Evolutionary conservation across 2,329 filamentous ascomycete genomes (phyloP), one percentile per base, ranked within the genome.

Genomic region (Simplicillium aogashimaense): DNA sequence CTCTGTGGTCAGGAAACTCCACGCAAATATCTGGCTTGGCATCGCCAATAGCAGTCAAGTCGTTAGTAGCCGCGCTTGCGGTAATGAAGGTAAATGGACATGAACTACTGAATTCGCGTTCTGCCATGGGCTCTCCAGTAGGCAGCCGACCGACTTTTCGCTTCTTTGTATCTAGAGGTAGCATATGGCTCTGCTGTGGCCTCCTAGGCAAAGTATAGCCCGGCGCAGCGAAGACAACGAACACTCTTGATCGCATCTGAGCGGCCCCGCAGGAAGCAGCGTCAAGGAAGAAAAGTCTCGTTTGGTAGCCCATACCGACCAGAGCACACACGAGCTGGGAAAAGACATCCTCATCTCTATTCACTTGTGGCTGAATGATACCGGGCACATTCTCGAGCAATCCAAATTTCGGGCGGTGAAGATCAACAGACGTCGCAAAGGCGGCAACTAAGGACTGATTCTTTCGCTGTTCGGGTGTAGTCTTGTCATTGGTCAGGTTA

Each of bases 381-480:
- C 63, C 67, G 0, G 74, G 60, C 0, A 94, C 86, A 47, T 94
- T 94, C 55, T 94, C 86, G 0, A 94, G 67, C 0, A 90, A 48
- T 0, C 79, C 83, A 52, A 84, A 90, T n/a, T 74, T 68, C 0
- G 86, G 86, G 0, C 81, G 72, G 47, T 86, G 88, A 0, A 86
- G 61, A 46, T 94, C 86, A 2, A 90, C 66, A 43, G 74, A 86
- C 0, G 85, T 78, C 0, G 79, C 80, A 30, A 90, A 86, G 0
- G 83, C 83, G 0, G 83, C 85, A 0, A 92, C 74, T 25, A 92
- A 73, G 0, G 84, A 89, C 29, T 83, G 82, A 52, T 92, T 87
- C 43, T 76, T 76, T 6, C 78, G 59, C 8, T 83, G 81, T 4
- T 63, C 40, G 0, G 64, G 53, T 2, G 72, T 80, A 0, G 66